phyloP scores from a whole-genome alignment of 768 basidiomycete genomes.

The Tylopilus intermedius region DNA sequence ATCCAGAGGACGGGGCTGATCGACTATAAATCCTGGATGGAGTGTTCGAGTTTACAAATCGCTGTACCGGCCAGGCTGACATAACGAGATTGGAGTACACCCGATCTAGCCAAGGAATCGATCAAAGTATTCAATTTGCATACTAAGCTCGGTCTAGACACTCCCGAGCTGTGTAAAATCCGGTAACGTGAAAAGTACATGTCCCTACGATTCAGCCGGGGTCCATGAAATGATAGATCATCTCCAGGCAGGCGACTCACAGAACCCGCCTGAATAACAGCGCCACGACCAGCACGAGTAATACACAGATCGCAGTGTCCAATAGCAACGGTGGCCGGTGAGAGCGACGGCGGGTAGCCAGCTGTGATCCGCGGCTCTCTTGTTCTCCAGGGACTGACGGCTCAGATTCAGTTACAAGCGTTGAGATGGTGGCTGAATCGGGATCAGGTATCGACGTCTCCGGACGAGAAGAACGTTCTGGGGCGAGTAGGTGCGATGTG shows the following conservation, averaged over 20 bases:
- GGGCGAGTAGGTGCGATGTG: conserved; percentile 13
- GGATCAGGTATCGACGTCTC: conserved; percentile 12
- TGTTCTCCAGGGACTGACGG: conserved; percentile 8
- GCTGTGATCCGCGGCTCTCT: conserved; percentile 19
- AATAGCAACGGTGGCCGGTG: conserved; percentile 56
- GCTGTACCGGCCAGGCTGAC: conserved; percentile 21
- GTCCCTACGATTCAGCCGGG: conserved; percentile 5
- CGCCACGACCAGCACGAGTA: conserved; percentile 63
- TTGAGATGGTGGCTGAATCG: conserved; percentile 17
- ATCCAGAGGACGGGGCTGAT: background rate
- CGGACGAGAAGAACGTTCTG: conserved; percentile 16
- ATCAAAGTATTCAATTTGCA: conserved; percentile 21
- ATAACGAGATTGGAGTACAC: conserved; percentile 15
- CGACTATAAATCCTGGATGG: conserved; percentile 18
- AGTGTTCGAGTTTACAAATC: conserved; percentile 24
- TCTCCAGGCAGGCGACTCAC: conserved; percentile 25
- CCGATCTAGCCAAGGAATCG: conserved; percentile 13
- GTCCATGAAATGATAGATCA: conserved; percentile 21
- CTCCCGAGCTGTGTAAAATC: conserved; percentile 14
- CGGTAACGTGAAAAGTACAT: conserved; percentile 15
- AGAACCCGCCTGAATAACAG: conserved; percentile 60
- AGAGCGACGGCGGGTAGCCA: conserved; percentile 15
- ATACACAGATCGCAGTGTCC: conserved; percentile 69
- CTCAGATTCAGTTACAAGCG: conserved; percentile 9
- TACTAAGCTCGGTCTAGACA: conserved; percentile 21